Evolutionary conservation across 2,329 filamentous ascomycete genomes (phyloP), one percentile per base, ranked within the genome.

Genomic region (Dactylonectria estremocensis): DNA sequence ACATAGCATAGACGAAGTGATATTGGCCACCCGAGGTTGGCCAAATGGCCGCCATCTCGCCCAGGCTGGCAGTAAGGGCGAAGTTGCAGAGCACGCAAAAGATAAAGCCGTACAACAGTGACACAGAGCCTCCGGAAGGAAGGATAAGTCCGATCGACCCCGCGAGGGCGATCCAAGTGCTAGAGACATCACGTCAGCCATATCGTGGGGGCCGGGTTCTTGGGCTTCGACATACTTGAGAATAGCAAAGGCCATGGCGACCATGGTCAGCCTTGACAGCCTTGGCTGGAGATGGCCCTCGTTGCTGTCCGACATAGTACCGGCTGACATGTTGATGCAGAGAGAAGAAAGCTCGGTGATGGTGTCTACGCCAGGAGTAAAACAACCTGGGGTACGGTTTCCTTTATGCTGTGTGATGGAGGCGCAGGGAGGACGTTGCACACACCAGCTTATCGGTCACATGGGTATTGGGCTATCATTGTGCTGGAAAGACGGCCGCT

Each of bases 21-120:
- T 85, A 85, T 52, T 85, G 83, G 0, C 84, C 83, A 8, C 83
- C 83, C 0, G 83, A 82, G 0, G 83, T 86, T 0, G 83, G 84
- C 81, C 83, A 86, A 49, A 85, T 81, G 2, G 82, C 80, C 0
- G 80, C 79, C 3, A 85, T 71, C 64, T 85, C 83, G 1, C 81
- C 84, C 5, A 85, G 72, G 28, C 82, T 84, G 0, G 82, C 79
- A 0, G 79, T 80, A 1, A 85, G 75, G 7, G 80, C 80, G 9
- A 85, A 77, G 65, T 83, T 84, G 72, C 83, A 84, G 5, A 84
- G 35, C 9, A 84, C 81, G 66, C 82, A 84, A 70, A 85, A 83
- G 55, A 85, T 75, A 66, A 85, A 85, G 3, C 83, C 83, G 66
- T 85, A 85, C 0, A 85, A 56, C 48, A 84, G 81, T 0, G 82